Evolutionary conservation across 169 alveolate species (phyloP).

Genomic region (Eimeria sp.): DNA sequence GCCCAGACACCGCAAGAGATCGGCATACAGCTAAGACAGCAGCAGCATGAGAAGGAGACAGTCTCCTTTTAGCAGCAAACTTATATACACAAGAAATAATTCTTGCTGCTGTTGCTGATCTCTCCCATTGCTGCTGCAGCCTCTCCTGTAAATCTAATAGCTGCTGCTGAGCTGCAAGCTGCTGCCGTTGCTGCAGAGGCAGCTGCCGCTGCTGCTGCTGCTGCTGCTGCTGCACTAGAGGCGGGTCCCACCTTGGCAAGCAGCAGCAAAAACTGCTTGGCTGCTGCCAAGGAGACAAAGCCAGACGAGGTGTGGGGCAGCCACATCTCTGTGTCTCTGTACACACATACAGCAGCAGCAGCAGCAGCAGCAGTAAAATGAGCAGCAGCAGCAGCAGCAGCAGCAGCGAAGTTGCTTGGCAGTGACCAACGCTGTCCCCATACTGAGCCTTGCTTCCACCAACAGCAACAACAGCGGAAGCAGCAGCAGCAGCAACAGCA

Average conservation of each 20-base stretch:
- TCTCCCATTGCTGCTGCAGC: background rate
- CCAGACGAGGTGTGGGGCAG: conserved; percentile 16
- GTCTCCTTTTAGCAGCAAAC: conserved; percentile 3
- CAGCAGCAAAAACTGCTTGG: conserved; percentile 56
- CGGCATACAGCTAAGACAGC: conserved; percentile 17
- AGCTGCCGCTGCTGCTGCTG: conserved; percentile 30
- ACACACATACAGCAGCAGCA: conserved; percentile 28
- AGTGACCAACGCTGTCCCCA: background rate
- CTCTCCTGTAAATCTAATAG: background rate
- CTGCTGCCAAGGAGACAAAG: conserved; percentile 46
- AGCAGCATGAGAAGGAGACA: conserved; percentile 47
- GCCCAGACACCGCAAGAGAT: conserved; percentile 31
- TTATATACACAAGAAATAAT: background rate
- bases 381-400: conserved; percentile 20
- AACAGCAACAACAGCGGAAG: background rate
- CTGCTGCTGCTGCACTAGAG: background rate
- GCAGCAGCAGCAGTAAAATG: conserved; percentile 19
- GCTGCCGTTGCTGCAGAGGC: background rate
- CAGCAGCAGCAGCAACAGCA: background rate
- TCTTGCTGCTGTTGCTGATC: conserved; percentile 38
- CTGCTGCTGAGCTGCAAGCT: background rate
- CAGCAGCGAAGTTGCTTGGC: too few species aligned
- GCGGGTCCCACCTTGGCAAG: background rate
- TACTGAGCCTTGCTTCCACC: background rate
- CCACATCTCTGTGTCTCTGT: conserved; percentile 28